Evolutionary conservation across 306 rosid species (phyloP).

Genomic region (Herpetospermum pedunculosum): DNA sequence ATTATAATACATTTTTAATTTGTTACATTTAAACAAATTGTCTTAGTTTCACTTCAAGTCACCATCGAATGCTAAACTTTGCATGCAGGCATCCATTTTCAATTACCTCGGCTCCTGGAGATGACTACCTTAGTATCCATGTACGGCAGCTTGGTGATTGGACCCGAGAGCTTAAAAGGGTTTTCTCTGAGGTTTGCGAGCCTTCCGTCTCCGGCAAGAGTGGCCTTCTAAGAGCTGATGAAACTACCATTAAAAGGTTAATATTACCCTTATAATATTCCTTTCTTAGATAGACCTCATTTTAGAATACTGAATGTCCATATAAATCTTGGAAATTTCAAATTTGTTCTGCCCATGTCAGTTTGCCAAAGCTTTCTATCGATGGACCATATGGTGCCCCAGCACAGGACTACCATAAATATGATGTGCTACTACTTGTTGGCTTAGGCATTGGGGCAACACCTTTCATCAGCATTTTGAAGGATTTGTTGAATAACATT

Average conservation of each 20-base stretch:
- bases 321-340: background rate
- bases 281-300: background rate
- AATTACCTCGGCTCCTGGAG: slow-evolving; percentile 95
- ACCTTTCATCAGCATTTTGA: slow-evolving; percentile 93
- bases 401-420: slow-evolving; percentile 82
- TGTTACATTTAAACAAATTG: background rate
- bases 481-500: slow-evolving; percentile 85
- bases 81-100: slow-evolving; percentile 94
- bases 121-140: slow-evolving; percentile 89
- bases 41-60: background rate
- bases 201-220: slow-evolving; percentile 89
- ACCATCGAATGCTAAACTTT: background rate
- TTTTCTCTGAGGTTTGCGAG: slow-evolving; percentile 87
- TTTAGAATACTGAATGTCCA: slow-evolving; percentile 1
- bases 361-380: slow-evolving; percentile 86
- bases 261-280: background rate
- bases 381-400: slow-evolving; percentile 99
- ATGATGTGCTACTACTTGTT: slow-evolving; percentile 83
- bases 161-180: slow-evolving; percentile 95
- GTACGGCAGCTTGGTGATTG: slow-evolving; percentile 98
- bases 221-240: slow-evolving; percentile 96
- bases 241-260: slow-evolving; percentile 79
- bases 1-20: background rate
- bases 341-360: slow-evolving; percentile 19
- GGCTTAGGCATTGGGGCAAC: slow-evolving; percentile 99